These are phyloP conservation scores for Lachnellula hyalina DNA, from an alignment of 2,329 filamentous ascomycete species.

Conservation along the genomic window DNA sequence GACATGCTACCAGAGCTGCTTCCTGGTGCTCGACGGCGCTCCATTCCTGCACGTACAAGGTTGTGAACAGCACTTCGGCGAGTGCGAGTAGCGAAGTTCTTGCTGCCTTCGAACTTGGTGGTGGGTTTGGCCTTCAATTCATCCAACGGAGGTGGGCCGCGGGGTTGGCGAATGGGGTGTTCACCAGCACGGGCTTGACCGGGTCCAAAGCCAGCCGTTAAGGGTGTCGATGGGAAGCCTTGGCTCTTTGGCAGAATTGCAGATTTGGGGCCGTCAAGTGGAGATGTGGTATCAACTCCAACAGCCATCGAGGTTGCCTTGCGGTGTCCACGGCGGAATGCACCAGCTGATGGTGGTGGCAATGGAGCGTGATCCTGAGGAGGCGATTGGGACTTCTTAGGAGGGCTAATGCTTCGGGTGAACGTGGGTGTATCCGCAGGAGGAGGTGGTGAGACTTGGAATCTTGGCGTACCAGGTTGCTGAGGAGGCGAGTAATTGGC, in stretches of 20 bases:
- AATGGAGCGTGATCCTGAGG: slow-evolving; percentile 66
- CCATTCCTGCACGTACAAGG: slow-evolving; percentile 81
- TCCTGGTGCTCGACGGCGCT: slow-evolving; percentile 68
- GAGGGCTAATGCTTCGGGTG: slow-evolving; percentile 59
- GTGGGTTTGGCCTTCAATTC: slow-evolving; percentile 88
- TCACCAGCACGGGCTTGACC: slow-evolving; percentile 91
- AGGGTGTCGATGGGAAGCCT: slow-evolving; percentile 75
- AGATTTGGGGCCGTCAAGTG: slow-evolving; percentile 44
- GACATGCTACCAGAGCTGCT: slow-evolving; percentile 79
- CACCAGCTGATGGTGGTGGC: slow-evolving; percentile 82
- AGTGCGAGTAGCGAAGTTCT: slow-evolving; percentile 93
- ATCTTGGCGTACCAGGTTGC: slow-evolving; percentile 59
- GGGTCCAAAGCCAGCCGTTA: slow-evolving; percentile 76
- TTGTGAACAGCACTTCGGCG: slow-evolving; percentile 89
- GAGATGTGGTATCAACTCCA: slow-evolving; percentile 18
- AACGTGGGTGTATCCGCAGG: slow-evolving; percentile 47
- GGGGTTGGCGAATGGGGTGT: slow-evolving; percentile 88
- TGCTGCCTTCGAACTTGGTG: slow-evolving; percentile 87
- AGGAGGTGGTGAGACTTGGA: slow-evolving; percentile 77
- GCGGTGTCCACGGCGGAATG: slow-evolving; percentile 90
- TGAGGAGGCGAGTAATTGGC: slow-evolving; percentile 44
- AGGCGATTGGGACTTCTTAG: slow-evolving; percentile 64
- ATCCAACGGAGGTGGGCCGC: slow-evolving; percentile 84
- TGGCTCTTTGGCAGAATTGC: slow-evolving; percentile 69
- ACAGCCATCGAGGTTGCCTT: slow-evolving; percentile 68